Base-by-base conservation (phyloP, 441 rosid genomes). In the Brassica balearica region DNA sequence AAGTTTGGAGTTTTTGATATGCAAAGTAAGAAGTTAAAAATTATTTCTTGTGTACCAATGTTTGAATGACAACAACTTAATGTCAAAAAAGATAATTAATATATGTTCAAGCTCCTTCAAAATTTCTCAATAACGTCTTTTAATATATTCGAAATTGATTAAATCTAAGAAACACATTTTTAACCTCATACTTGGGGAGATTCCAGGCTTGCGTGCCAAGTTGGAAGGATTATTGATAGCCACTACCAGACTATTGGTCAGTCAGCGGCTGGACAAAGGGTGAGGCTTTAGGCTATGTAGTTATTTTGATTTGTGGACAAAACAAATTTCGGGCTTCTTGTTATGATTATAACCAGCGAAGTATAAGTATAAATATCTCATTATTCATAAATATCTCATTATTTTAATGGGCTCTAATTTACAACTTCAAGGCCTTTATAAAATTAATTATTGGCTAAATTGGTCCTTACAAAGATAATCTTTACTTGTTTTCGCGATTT, bases 361-460 rank as follows among this genome's bases (percentile, higher is more conserved):
- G 34, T 29, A 29, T 29, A 29, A 29, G 34, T 29, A 71, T 7
- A 7, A 36, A 56, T 5, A 9, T 38, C 68, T 25, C 25, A 61
- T 14, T 12, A 67, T 43, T 48, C 34, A 71, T 7, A 7, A 36
- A 56, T 5, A 6, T 38, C 68, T 25, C 25, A 61, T 9, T 12
- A 67, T 43, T 48, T 46, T 8, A 51, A n/a, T 68, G 71, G 41
- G 60, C 41, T 68, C 29, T 41, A 60, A 2, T 58, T 51, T 20
- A 58, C 63, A 58, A 58, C n/a, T 20, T 58, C 27, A 58, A 58
- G n/a, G 68, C 43, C 36, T 61, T 25, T 6, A 61, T 14, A 60
- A 9, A 23, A 0, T 8, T 1, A 5, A 2, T 14, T 61, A 62
- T 61, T 58, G 60, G 59, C 4, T 15, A 9, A 41, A 3, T 61